Evolutionary conservation across 129 eudicot species (phyloP).

Genomic region (Artemisia argyi): DNA sequence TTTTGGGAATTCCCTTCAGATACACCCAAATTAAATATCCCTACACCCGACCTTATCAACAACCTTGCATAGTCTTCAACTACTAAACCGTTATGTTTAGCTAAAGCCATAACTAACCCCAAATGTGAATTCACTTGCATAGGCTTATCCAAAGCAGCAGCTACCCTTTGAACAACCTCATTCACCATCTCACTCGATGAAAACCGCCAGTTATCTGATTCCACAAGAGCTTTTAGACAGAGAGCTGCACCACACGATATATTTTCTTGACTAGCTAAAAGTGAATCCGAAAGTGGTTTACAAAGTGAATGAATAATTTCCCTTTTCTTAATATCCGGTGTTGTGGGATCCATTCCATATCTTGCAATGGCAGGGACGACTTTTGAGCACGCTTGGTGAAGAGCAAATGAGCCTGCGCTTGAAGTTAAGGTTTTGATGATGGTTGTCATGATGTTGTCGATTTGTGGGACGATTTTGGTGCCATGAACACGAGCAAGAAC

Average conservation of each 20-base stretch:
- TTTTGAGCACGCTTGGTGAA: conserved; percentile 90
- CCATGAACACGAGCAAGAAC: conserved; percentile 90
- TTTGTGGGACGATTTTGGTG: conserved; percentile 74
- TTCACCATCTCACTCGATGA: conserved; percentile 71
- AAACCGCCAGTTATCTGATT: conserved; percentile 86
- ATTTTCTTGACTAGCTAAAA: conserved; percentile 64
- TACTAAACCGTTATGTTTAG: conserved; percentile 58
- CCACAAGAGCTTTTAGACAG: conserved; percentile 77
- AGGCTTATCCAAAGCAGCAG: conserved; percentile 67
- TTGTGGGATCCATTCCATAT: conserved; percentile 79
- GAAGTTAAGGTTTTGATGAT: conserved; percentile 59
- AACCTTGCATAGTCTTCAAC: conserved; percentile 80
- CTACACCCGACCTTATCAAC: conserved; percentile 55
- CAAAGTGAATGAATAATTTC: conserved; percentile 61
- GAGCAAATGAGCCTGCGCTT: conserved; percentile 82
- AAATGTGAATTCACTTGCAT: conserved; percentile 63
- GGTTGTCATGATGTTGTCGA: conserved; percentile 70
- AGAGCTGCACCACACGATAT: conserved; percentile 82
- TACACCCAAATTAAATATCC: conserved; percentile 51
- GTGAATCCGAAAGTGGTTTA: conserved; percentile 79
- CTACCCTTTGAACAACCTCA: conserved; percentile 73
- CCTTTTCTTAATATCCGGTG: conserved; percentile 59
- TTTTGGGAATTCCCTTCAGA: conserved; percentile 66
- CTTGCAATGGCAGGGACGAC: conserved; percentile 87
- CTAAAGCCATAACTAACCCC: conserved; percentile 76